Percentiles rank a stretch among this genome's conserved stretches.
These are phyloP conservation scores for Tulasnella sp. DNA, from an alignment of 768 basidiomycete genomes.

Conservation along the genomic window DNA sequence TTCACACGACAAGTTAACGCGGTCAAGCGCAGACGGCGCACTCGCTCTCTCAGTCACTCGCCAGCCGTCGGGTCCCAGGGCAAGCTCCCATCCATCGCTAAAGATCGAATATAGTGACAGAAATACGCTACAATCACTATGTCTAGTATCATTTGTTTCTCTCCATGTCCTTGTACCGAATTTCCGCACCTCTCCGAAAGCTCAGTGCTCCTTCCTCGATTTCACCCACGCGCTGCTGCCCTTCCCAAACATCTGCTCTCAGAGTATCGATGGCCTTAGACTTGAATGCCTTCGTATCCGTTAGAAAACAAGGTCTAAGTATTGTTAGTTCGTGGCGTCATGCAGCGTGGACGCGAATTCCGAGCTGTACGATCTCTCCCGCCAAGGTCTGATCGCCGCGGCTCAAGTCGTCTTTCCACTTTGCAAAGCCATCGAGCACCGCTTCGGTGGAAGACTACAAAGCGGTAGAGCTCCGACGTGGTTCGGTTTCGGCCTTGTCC, in stretches of 20 bases:
- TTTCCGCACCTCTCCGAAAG: constrained; percentile 15
- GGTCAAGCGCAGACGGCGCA: too few relatives aligned
- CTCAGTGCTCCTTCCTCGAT: constrained; percentile 3
- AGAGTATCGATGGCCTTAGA: constrained; percentile 43
- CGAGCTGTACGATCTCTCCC: constrained; percentile 32
- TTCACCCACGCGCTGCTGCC: constrained; percentile 35
- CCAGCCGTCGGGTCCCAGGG: too few relatives aligned
- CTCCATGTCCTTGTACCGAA: constrained; percentile 31
- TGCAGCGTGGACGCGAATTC: too few relatives aligned
- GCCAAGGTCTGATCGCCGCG: constrained; percentile 41
- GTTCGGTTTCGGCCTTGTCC: constrained; percentile 43
- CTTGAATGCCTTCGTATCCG: constrained; percentile 35
- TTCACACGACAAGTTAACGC: too few relatives aligned
- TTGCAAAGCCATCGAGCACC: constrained; percentile 39
- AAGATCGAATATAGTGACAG: too few relatives aligned
- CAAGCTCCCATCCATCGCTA: too few relatives aligned
- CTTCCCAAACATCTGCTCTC: constrained; percentile 43
- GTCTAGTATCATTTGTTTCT: too few relatives aligned
- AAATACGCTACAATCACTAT: too few relatives aligned
- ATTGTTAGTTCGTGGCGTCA: background rate
- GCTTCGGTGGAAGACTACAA: constrained; percentile 43
- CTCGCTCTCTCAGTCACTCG: too few relatives aligned
- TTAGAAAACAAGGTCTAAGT: constrained; percentile 3
- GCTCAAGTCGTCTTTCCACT: constrained; percentile 45
- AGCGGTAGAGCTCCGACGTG: constrained; percentile 32